Evolutionary conservation across 1,284 basidiomycete genomes (phyloP).

Genomic region (Phlebopus sp.): DNA sequence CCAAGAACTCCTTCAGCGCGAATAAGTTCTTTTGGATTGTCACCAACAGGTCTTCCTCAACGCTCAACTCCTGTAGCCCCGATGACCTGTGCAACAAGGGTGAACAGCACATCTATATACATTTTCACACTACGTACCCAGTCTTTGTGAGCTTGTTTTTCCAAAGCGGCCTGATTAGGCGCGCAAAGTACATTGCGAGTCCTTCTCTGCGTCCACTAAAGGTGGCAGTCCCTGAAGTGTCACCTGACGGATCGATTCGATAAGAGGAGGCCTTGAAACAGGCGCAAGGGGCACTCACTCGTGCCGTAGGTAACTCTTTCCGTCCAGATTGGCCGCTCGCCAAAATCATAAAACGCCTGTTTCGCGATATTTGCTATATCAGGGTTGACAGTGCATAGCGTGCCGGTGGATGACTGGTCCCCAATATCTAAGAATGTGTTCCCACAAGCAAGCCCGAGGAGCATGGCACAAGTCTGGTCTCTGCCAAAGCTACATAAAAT

Average conservation of each 20-base stretch:
- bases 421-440: slow-evolving; percentile 67
- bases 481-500: slow-evolving; percentile 66
- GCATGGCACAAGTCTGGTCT: slow-evolving; percentile 89
- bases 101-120: neutral
- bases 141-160: slow-evolving; percentile 68
- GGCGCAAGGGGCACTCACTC: slow-evolving; percentile 39
- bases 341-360: slow-evolving; percentile 81
- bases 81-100: slow-evolving; percentile 33
- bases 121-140: slow-evolving; percentile 41
- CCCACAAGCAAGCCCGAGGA: slow-evolving; percentile 76
- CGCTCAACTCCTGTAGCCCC: slow-evolving; percentile 51
- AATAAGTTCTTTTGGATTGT: slow-evolving; percentile 78
- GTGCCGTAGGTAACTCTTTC: slow-evolving; percentile 72
- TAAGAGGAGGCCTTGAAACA: slow-evolving; percentile 3
- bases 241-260: slow-evolving; percentile 39
- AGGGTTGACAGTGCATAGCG: slow-evolving; percentile 49
- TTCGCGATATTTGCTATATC: slow-evolving; percentile 71
- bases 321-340: slow-evolving; percentile 76
- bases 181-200: slow-evolving; percentile 82
- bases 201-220: slow-evolving; percentile 92
- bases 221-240: slow-evolving; percentile 68
- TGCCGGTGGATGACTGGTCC: slow-evolving; percentile 47
- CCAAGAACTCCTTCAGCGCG: slow-evolving; percentile 73
- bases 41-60: slow-evolving; percentile 63
- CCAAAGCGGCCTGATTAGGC: slow-evolving; percentile 88